Evolutionary conservation across 2,329 filamentous ascomycete species (phyloP).

Genomic region (Diaporthe sp.): DNA sequence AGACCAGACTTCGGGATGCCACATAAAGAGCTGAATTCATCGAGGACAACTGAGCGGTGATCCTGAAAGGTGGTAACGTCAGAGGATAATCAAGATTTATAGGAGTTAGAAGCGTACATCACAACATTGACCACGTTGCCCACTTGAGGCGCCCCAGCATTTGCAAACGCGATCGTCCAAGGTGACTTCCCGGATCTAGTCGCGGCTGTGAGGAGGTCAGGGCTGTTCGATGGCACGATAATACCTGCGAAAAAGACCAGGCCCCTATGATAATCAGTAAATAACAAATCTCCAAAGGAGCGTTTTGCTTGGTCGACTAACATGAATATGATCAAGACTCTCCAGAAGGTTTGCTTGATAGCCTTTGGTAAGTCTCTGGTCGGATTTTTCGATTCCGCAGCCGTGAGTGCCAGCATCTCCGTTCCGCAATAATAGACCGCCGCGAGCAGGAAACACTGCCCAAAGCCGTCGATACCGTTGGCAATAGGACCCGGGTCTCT

Average conservation of each 20-base stretch:
- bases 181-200: constrained; percentile 48
- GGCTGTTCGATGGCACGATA: constrained; percentile 49
- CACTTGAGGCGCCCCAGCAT: constrained; percentile 46
- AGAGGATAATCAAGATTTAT: not conserved
- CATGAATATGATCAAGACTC: constrained; percentile 48
- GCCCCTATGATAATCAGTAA: constrained; percentile 38
- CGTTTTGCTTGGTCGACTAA: not conserved
- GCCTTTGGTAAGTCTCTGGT: constrained; percentile 48
- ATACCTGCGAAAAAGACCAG: constrained; percentile 50
- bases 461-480: constrained; percentile 51
- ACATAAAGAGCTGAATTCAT: constrained; percentile 51
- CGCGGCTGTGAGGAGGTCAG: constrained; percentile 49
- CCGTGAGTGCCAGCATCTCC: constrained; percentile 52
- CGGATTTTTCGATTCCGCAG: constrained; percentile 49
- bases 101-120: constrained; percentile 39
- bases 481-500: constrained; percentile 49
- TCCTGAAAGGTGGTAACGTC: constrained; percentile 21
- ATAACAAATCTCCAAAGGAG: too few relatives aligned
- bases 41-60: constrained; percentile 51
- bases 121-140: constrained; percentile 50
- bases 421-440: constrained; percentile 53
- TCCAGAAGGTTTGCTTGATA: constrained; percentile 48
- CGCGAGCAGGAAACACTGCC: constrained; percentile 51
- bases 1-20: constrained; percentile 46
- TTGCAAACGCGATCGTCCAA: constrained; percentile 48